Evolutionary conservation across 352 stramenopile genomes (phyloP).

Genomic region (Globisporangium takayamanum): DNA sequence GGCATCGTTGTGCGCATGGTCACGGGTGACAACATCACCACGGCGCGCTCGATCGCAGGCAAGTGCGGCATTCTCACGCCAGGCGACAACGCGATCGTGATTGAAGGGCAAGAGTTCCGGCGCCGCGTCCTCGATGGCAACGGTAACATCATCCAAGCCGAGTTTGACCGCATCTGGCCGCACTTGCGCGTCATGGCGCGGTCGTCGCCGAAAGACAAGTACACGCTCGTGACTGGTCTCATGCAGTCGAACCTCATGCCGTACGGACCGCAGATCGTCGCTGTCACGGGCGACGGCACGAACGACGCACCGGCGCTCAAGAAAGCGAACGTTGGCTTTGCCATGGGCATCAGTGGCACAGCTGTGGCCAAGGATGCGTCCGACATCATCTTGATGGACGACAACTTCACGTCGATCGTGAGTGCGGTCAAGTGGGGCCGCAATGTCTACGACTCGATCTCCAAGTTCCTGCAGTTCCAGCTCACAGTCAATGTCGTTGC

Average conservation of each 20-base stretch:
- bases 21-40: slow-evolving; percentile 97
- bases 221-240: slow-evolving; percentile 84
- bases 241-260: slow-evolving; percentile 50
- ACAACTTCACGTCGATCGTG: slow-evolving; percentile 95
- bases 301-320: slow-evolving; percentile 95
- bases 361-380: slow-evolving; percentile 93
- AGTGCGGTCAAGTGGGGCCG: slow-evolving; percentile 94
- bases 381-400: slow-evolving; percentile 95
- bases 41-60: slow-evolving; percentile 67
- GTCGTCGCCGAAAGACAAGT: slow-evolving; percentile 95
- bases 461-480: slow-evolving; percentile 97
- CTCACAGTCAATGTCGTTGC: slow-evolving; percentile 94
- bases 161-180: slow-evolving; percentile 92
- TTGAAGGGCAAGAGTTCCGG: slow-evolving; percentile 67
- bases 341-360: slow-evolving; percentile 92
- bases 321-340: slow-evolving; percentile 93
- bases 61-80: slow-evolving; percentile 69
- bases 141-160: slow-evolving; percentile 68
- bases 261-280: slow-evolving; percentile 85
- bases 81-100: slow-evolving; percentile 47
- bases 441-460: slow-evolving; percentile 96
- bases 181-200: slow-evolving; percentile 88
- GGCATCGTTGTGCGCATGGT: slow-evolving; percentile 98
- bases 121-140: slow-evolving; percentile 54
- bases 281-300: slow-evolving; percentile 94